Evolutionary conservation across 169 alveolate genomes (phyloP), one percentile per base, ranked within the genome.

Genomic region (Babesia microti): DNA sequence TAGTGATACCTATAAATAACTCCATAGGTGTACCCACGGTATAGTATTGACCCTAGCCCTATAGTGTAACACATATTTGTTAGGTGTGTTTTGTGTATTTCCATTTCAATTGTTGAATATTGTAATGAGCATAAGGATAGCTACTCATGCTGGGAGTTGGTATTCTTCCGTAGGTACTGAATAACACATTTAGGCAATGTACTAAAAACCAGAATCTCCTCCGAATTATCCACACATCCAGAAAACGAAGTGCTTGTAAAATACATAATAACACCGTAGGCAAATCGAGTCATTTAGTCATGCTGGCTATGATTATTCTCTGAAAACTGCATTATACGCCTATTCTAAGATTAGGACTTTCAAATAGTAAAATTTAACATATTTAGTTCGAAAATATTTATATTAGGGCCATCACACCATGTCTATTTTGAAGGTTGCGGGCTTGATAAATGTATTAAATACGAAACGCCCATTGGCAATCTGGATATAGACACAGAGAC

Each of bases 321-420:
- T 93, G 6, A 83, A 87, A 24, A 89, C 92, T 24, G 95, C 93
- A 36, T 91, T 92, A 6, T 83, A 78, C 63, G 88, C 92, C 5
- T 91, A 86, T 56, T 48, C 71, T 17, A 68, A 84, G 37, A 70
- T 89, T 14, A 58, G 78, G 39, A 75, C 89, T 26, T 26, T 56
- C 18, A 57, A 71, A 24, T 66, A 75, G 78, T 68, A 54, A 47
- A 63, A 49, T 40, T 15, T 6, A 33, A 6, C 37, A 21, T 44
- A 29, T 32, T 39, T 60, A 83, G 85, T 28, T 58, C 60, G 48
- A 74, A 89, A 41, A 88, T 88, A 0, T 89, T 91, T 71, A 53
- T 91, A 6, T 76, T 89, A 9, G 97, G 97, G 1, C 97, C 97
- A 2, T 86, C 93, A 43, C 97, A 91, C 72, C 88, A 88, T 52